Conservation (phyloP, 495 filamentous ascomycete genomes). For the Neurospora sublineolata region DNA sequence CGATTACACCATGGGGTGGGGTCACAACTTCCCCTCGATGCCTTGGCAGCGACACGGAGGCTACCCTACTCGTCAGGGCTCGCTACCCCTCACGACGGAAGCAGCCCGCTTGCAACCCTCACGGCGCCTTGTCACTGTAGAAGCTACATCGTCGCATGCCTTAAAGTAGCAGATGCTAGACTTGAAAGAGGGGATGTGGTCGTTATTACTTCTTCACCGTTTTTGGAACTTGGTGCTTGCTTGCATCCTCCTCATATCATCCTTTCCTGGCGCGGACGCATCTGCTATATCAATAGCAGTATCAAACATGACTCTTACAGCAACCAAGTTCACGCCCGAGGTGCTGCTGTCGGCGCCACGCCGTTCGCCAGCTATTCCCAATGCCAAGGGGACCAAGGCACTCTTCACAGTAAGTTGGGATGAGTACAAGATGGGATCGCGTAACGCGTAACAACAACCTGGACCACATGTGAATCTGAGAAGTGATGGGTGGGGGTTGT, state of each 20-base stretch:
- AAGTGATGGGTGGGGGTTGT: neutral
- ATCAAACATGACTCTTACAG: slow-evolving; percentile 48
- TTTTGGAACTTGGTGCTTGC: neutral
- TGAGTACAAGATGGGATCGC: neutral
- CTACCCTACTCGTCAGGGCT: neutral
- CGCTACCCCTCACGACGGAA: neutral
- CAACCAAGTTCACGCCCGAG: slow-evolving; percentile 65
- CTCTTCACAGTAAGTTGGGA: slow-evolving; percentile 48
- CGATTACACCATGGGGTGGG: neutral
- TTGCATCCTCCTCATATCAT: slow-evolving; percentile 1
- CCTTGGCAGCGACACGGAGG: neutral
- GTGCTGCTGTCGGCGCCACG: slow-evolving; percentile 78
- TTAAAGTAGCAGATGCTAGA: neutral
- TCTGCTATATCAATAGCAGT: neutral
- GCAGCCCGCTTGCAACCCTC: neutral
- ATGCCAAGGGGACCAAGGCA: slow-evolving; percentile 54
- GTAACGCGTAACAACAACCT: neutral
- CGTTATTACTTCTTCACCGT: neutral
- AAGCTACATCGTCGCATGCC: neutral
- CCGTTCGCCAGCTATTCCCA: slow-evolving; percentile 65
- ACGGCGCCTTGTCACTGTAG: neutral
- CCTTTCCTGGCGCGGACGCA: neutral
- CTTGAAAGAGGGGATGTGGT: neutral
- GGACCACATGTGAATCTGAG: neutral
- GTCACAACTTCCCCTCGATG: neutral